phyloP scores from a whole-genome alignment of 169 alveolate species.

The Plasmodium cynomolgi region DNA sequence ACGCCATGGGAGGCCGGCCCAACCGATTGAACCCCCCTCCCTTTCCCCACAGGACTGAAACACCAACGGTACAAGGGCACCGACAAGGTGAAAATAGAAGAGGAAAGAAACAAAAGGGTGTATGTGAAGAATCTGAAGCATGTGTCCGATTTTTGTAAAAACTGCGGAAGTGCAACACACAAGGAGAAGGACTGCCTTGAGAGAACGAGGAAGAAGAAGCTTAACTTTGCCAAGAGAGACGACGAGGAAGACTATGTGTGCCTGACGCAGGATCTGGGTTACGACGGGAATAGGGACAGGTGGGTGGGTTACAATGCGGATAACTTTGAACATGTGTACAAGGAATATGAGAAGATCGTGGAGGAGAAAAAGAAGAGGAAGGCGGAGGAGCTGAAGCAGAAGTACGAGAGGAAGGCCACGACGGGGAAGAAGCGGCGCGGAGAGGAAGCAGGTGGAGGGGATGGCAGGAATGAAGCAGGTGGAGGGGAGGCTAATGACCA shows the following conservation, averaged over 20 bases:
- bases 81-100: constrained; percentile 76
- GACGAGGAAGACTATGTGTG: constrained; percentile 94
- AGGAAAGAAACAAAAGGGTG: constrained; percentile 78
- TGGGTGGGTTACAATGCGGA: constrained; percentile 97
- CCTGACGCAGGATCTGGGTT: constrained; percentile 85
- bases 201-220: constrained; percentile 97
- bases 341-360: constrained; percentile 91
- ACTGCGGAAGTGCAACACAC: constrained; percentile 99
- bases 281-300: constrained; percentile 97
- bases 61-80: constrained; percentile 84
- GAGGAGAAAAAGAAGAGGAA: constrained; percentile 88
- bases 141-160: constrained; percentile 97
- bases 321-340: constrained; percentile 88
- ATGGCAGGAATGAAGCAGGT: neutral
- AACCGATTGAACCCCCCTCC: neutral
- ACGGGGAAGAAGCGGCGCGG: constrained; percentile 1
- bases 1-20: too few relatives aligned
- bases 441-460: neutral
- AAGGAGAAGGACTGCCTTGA: constrained; percentile 96
- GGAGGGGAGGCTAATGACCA: neutral
- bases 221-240: constrained; percentile 92
- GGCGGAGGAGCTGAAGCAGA: constrained; percentile 80
- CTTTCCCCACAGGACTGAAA: constrained; percentile 73
- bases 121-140: constrained; percentile 77
- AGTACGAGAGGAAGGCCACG: constrained; percentile 43